phyloP scores from a whole-genome alignment of 169 alveolate species.

The Plasmodium yoelii region DNA sequence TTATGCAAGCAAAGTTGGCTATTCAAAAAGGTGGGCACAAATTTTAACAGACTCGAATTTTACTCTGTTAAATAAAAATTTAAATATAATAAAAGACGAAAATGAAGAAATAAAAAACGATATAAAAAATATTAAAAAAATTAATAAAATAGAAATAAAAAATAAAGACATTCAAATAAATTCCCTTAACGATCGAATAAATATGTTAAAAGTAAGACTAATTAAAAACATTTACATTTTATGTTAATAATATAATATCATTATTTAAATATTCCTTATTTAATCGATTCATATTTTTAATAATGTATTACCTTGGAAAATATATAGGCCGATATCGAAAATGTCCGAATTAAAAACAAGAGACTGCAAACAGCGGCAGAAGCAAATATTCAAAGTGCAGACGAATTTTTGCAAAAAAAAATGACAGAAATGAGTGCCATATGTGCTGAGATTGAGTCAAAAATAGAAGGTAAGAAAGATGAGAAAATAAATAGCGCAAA shows the following conservation, averaged over 20 bases:
- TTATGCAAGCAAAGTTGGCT: constrained; percentile 16
- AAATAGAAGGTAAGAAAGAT: constrained; percentile 36
- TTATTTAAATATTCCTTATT: background rate
- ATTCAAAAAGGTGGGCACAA: constrained; percentile 35
- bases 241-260: no score
- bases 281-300: background rate
- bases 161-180: constrained; percentile 51
- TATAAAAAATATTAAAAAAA: constrained; percentile 16
- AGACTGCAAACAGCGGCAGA: constrained; percentile 58
- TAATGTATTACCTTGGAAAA: background rate
- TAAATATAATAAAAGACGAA: constrained; percentile 30
- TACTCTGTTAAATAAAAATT: constrained; percentile 12
- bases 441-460: constrained; percentile 15
- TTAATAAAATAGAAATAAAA: constrained; percentile 40
- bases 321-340: constrained; percentile 24
- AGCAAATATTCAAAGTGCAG: constrained; percentile 51
- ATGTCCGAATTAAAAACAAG: constrained; percentile 40
- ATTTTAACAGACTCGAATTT: constrained; percentile 27
- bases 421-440: constrained; percentile 38
- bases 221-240: background rate
- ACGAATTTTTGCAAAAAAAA: constrained; percentile 48
- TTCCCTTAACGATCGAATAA: constrained; percentile 15
- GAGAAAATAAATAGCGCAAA: no score
- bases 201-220: constrained; percentile 22
- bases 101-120: constrained; percentile 42